phyloP scores from a whole-genome alignment of 768 basidiomycete species.

The Amanita thiersii region DNA sequence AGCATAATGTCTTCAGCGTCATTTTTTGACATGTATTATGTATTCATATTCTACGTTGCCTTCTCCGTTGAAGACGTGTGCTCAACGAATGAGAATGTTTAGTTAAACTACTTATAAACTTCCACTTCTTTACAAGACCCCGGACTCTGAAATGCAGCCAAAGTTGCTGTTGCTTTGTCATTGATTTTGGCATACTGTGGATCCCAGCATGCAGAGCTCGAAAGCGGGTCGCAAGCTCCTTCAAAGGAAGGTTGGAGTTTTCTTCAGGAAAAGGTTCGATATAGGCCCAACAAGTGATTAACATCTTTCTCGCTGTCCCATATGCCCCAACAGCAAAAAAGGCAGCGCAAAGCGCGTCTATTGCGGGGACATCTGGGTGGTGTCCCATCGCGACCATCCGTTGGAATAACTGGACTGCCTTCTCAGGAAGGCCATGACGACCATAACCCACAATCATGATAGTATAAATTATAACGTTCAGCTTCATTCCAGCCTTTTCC shows the following conservation, averaged over 20 bases:
- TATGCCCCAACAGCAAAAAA: slow-evolving; percentile 52
- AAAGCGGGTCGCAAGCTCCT: slow-evolving; percentile 38
- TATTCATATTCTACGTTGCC: background rate
- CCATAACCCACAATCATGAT: slow-evolving; percentile 69
- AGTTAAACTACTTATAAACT: background rate
- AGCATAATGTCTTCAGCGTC: background rate
- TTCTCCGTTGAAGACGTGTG: background rate
- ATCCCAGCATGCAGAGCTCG: slow-evolving; percentile 26
- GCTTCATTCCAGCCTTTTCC: slow-evolving; percentile 37
- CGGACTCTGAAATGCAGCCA: slow-evolving; percentile 30
- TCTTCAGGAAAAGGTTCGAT: slow-evolving; percentile 53
- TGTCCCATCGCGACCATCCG: slow-evolving; percentile 56
- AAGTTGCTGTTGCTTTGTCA: slow-evolving; percentile 24
- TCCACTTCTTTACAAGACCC: slow-evolving; percentile 3
- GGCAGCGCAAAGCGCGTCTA: slow-evolving; percentile 65
- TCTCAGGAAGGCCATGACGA: slow-evolving; percentile 44
- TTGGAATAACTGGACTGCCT: slow-evolving; percentile 48
- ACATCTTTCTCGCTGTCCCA: slow-evolving; percentile 39
- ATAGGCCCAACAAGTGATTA: slow-evolving; percentile 57
- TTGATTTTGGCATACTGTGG: slow-evolving; percentile 13
- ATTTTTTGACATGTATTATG: background rate
- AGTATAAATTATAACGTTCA: slow-evolving; percentile 67
- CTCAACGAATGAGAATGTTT: background rate
- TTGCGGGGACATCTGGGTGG: slow-evolving; percentile 59
- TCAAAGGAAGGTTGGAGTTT: slow-evolving; percentile 34